A percentile compares a stretch with the other conserved stretches of the same genome.
phyloP scores from a whole-genome alignment of 306 rosid genomes.

The Biancaea sappan region DNA sequence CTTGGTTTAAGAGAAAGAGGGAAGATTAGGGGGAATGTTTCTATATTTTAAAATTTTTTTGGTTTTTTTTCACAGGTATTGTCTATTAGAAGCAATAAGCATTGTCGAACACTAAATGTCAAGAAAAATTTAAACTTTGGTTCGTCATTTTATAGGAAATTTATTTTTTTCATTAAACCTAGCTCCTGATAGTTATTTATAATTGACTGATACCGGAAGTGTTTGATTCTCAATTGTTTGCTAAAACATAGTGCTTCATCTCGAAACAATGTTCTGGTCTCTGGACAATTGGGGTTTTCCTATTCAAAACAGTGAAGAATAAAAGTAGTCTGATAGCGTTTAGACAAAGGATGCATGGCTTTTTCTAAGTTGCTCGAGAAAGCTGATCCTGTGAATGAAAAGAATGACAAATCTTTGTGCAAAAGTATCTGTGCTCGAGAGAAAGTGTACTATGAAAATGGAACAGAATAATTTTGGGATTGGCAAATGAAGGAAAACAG shows the following conservation, averaged over 20 bases:
- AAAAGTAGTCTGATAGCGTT: constrained; percentile 44
- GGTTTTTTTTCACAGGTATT: too few relatives aligned
- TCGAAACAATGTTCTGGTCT: neutral
- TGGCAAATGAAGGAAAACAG: constrained; percentile 47
- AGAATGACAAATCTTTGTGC: constrained; percentile 53
- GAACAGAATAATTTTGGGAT: constrained; percentile 47
- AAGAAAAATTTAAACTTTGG: too few relatives aligned
- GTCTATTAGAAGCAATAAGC: too few relatives aligned
- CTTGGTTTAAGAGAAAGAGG: neutral
- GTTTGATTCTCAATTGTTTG: neutral
- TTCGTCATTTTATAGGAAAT: too few relatives aligned
- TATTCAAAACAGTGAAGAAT: constrained; percentile 46
- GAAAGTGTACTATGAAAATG: constrained; percentile 36
- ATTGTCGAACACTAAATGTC: too few relatives aligned
- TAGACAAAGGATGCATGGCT: constrained; percentile 41
- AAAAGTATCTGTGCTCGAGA: constrained; percentile 37
- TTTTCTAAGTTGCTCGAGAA: constrained; percentile 34
- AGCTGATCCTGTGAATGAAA: constrained; percentile 51
- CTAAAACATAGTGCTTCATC: neutral
- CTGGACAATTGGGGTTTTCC: constrained; percentile 25
- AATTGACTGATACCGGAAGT: neutral
- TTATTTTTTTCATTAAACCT: too few relatives aligned
- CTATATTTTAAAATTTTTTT: too few relatives aligned
- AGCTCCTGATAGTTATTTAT: too few relatives aligned
- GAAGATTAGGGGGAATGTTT: neutral